Percentiles rank a stretch among this genome's conserved stretches.
These are phyloP conservation scores for Austroboletus novae-zelandiae DNA, from an alignment of 1,284 basidiomycete genomes.

Conservation along the genomic window DNA sequence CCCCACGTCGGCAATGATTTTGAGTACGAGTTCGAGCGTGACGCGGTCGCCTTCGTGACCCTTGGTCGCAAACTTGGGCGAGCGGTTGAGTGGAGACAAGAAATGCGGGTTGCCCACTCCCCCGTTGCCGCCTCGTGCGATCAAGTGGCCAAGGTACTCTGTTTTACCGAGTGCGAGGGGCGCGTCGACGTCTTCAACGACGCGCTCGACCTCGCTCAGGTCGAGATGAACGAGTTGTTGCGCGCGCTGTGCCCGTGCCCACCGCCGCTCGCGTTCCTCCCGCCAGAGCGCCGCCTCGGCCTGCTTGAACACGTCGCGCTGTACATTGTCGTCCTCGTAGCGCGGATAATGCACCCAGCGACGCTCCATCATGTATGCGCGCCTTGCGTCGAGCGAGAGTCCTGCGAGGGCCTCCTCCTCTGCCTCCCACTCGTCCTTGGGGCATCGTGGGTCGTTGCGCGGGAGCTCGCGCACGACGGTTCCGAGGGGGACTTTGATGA, in stretches of 20 bases:
- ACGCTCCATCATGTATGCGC: constrained; percentile 58
- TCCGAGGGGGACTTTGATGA: constrained; percentile 83
- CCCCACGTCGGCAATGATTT: constrained; percentile 91
- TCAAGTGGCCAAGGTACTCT: constrained; percentile 62
- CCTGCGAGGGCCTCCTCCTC: constrained; percentile 61
- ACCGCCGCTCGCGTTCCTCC: constrained; percentile 61
- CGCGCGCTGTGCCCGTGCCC: constrained; percentile 43
- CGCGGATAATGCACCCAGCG: constrained; percentile 82
- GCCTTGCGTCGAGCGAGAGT: constrained; percentile 43
- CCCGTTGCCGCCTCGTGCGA: constrained; percentile 79
- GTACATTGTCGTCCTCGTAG: constrained; percentile 59
- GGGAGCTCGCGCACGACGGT: constrained; percentile 81
- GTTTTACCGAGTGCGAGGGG: constrained; percentile 66
- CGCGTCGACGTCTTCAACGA: constrained; percentile 49
- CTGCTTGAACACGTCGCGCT: constrained; percentile 68
- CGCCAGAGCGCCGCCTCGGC: constrained; percentile 65
- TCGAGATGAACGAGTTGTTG: constrained; percentile 56
- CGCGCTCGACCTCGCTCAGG: constrained; percentile 49
- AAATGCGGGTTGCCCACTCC: constrained; percentile 94
- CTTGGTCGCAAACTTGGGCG: constrained; percentile 78
- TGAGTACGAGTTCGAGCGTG: constrained; percentile 89
- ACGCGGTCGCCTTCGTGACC: constrained; percentile 82
- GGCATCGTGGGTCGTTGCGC: constrained; percentile 58
- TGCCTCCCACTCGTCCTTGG: constrained; percentile 64
- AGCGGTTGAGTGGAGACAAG: constrained; percentile 60